Conservation (phyloP, 2,329 filamentous ascomycete species). For the Torrubiella hemipterigena region DNA sequence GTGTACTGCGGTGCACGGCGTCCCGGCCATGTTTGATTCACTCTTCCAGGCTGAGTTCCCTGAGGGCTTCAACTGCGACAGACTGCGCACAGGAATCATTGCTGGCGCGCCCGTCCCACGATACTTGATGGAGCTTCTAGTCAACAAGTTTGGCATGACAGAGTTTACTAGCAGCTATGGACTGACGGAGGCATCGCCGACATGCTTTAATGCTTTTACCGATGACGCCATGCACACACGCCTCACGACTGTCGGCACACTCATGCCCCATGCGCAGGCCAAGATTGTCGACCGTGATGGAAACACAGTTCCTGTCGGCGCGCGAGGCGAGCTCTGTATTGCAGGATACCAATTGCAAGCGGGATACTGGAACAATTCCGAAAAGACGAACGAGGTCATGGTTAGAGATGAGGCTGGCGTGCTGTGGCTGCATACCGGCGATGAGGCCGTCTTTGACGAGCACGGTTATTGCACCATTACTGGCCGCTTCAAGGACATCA, state of each 20-base stretch:
- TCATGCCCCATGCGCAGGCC: slow-evolving; percentile 64
- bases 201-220: slow-evolving; percentile 70
- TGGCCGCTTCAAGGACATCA: slow-evolving; percentile 68
- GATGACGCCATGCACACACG: slow-evolving; percentile 56
- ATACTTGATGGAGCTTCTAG: slow-evolving; percentile 61
- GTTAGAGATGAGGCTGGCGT: slow-evolving; percentile 37
- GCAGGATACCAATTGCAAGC: slow-evolving; percentile 65
- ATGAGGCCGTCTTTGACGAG: slow-evolving; percentile 57
- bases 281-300: slow-evolving; percentile 66
- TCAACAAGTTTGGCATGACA: slow-evolving; percentile 60
- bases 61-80: slow-evolving; percentile 30
- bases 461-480: slow-evolving; percentile 62
- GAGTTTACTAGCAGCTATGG: slow-evolving; percentile 63
- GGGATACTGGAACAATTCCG: slow-evolving; percentile 57
- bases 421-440: slow-evolving; percentile 55
- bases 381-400: slow-evolving; percentile 57
- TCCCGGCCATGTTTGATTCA: slow-evolving; percentile 75
- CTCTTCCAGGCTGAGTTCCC: slow-evolving; percentile 35
- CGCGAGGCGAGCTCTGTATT: slow-evolving; percentile 64
- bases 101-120: slow-evolving; percentile 67
- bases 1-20: slow-evolving; percentile 68
- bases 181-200: slow-evolving; percentile 67
- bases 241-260: slow-evolving; percentile 60
- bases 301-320: slow-evolving; percentile 53
- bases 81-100: slow-evolving; percentile 64